A percentile compares a stretch with the other conserved stretches of the same genome.
Conservation (phyloP, 768 basidiomycete species). For the Sarcodon sp. region DNA sequence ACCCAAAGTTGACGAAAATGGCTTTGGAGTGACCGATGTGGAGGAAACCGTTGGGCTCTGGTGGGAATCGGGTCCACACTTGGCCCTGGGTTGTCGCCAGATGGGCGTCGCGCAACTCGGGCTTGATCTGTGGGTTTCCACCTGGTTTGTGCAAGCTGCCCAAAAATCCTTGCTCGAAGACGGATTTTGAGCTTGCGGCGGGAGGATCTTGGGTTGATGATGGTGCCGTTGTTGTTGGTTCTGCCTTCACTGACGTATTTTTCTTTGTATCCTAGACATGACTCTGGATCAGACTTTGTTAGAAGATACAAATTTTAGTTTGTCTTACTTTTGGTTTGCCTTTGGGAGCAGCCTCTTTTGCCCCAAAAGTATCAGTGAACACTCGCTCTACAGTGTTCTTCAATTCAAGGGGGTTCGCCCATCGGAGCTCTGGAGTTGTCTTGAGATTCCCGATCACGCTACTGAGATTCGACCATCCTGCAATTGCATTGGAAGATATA, state of each 20-base stretch:
- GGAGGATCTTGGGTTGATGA: constrained; percentile 4
- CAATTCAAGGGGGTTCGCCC: constrained; percentile 76
- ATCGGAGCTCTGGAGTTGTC: constrained; percentile 48
- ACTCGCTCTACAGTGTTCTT: constrained; percentile 69
- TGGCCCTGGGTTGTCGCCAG: constrained; percentile 66
- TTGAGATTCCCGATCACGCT: constrained; percentile 53
- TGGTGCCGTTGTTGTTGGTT: constrained; percentile 23
- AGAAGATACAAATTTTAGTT: not conserved
- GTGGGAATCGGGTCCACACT: constrained; percentile 95
- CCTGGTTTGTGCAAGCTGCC: constrained; percentile 88
- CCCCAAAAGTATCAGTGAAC: constrained; percentile 58
- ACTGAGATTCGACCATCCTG: constrained; percentile 72
- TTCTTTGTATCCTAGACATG: constrained; percentile 36
- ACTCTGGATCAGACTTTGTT: not conserved
- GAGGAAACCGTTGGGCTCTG: constrained; percentile 94
- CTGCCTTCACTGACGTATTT: constrained; percentile 19
- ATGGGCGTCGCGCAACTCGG: constrained; percentile 70
- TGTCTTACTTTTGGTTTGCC: constrained; percentile 27
- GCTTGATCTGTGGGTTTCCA: constrained; percentile 78
- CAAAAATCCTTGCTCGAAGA: constrained; percentile 93
- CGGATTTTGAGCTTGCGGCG: constrained; percentile 30
- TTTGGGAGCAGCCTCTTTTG: constrained; percentile 33
- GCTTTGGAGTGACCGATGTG: constrained; percentile 98
- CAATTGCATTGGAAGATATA: constrained; percentile 35
- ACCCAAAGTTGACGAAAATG: constrained; percentile 98